phyloP scores from a whole-genome alignment of 805 yeast genomes.

The Lipomyces oligophaga region DNA sequence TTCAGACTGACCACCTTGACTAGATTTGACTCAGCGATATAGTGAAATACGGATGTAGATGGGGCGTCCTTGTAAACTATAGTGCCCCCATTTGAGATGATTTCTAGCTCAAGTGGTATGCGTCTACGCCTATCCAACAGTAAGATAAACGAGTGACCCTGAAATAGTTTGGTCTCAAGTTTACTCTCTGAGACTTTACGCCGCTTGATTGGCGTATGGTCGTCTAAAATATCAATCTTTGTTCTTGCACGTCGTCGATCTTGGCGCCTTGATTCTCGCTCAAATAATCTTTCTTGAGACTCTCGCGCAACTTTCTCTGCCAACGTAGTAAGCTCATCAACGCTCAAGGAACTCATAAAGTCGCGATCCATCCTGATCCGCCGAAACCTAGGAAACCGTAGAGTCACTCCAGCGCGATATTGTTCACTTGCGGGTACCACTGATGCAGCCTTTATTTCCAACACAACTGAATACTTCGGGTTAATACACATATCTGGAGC shows the following conservation, averaged over 20 bases:
- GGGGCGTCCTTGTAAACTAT: slow-evolving; percentile 16
- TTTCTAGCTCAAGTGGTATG: slow-evolving; percentile 46
- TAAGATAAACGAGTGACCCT: slow-evolving; percentile 13
- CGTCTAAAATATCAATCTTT: slow-evolving; percentile 8
- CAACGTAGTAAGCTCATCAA: slow-evolving; percentile 20
- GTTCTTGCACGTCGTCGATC: slow-evolving; percentile 7
- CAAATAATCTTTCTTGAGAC: slow-evolving; percentile 40
- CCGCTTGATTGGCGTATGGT: neutral
- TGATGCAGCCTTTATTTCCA: slow-evolving; percentile 80
- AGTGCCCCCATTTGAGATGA: slow-evolving; percentile 40
- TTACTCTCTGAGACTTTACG: slow-evolving; percentile 3
- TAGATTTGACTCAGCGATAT: slow-evolving; percentile 35
- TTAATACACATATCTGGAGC: slow-evolving; percentile 73
- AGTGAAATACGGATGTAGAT: slow-evolving; percentile 1
- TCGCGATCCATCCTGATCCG: slow-evolving; percentile 65
- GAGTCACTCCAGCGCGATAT: slow-evolving; percentile 64
- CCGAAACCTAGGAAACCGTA: slow-evolving; percentile 73
- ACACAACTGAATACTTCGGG: slow-evolving; percentile 70
- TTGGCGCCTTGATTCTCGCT: slow-evolving; percentile 12
- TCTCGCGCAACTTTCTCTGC: slow-evolving; percentile 32
- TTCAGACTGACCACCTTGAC: slow-evolving; percentile 41
- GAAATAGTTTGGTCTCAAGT: slow-evolving; percentile 3
- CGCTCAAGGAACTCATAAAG: slow-evolving; percentile 35
- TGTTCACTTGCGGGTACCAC: slow-evolving; percentile 48
- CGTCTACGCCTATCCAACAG: slow-evolving; percentile 4